phyloP scores from a whole-genome alignment of 2,329 filamentous ascomycete genomes.

The Coniella lustricola region DNA sequence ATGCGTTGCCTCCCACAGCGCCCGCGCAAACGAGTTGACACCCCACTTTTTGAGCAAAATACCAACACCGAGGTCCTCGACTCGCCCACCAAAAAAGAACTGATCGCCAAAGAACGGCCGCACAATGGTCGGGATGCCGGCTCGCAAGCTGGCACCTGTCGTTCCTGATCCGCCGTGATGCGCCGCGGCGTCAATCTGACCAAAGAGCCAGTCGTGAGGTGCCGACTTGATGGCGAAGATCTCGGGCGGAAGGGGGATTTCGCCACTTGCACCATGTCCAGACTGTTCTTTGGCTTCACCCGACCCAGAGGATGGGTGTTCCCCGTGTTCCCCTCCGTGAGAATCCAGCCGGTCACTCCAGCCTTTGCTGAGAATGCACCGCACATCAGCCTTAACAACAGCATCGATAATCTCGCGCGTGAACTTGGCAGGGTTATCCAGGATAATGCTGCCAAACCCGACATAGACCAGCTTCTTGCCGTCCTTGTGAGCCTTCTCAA shows the following conservation, averaged over 20 bases:
- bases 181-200: conserved; percentile 84
- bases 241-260: conserved; percentile 67
- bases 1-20: conserved; percentile 85
- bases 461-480: conserved; percentile 92
- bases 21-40: conserved; percentile 74
- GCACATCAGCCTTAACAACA: conserved; percentile 82
- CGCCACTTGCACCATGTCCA: conserved; percentile 21
- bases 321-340: not conserved
- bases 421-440: conserved; percentile 79
- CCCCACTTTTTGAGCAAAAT: conserved; percentile 86
- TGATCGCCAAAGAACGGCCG: conserved; percentile 98
- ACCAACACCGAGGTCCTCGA: conserved; percentile 90
- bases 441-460: conserved; percentile 93
- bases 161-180: conserved; percentile 95
- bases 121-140: conserved; percentile 88
- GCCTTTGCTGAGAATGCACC: conserved; percentile 91
- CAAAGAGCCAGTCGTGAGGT: conserved; percentile 95
- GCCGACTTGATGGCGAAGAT: conserved; percentile 85
- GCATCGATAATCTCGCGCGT: conserved; percentile 91
- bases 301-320: not conserved
- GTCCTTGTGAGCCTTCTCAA: conserved; percentile 71
- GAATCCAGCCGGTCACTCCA: conserved; percentile 72
- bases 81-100: conserved; percentile 85
- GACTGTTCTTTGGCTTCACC: conserved; percentile 1
- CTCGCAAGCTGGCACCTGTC: conserved; percentile 84